Evolutionary conservation across 2,329 filamentous ascomycete species (phyloP), one percentile per base, ranked within the genome.

Genomic region (Xylaria sp.): DNA sequence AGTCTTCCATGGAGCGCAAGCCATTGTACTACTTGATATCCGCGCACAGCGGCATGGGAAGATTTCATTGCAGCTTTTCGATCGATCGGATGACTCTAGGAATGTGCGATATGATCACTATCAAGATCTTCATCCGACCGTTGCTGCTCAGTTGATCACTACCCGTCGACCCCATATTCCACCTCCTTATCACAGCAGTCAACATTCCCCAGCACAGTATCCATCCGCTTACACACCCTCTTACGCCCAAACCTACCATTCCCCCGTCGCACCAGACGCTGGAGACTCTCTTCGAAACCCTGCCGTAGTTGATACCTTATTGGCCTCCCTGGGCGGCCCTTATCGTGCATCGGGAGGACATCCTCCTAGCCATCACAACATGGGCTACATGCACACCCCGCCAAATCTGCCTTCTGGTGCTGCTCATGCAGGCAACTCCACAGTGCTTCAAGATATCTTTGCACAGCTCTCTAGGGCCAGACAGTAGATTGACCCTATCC

Each of bases 41-140:
- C 83, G 85, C 51, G 87, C 92, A 25, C 91, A 97, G 74, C 83
- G 85, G 38, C 86, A 86, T 1, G 89, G 89, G 70, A 94, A 90
- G 76, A 91, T 98, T 57, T 88, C 92, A 0, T 82, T 97, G 2
- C 92, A 95, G 73, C 87, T 97, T 5, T 97, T 97, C 75, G 92
- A 97, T 79, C 90, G 94, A 29, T 90, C 88, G 45, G 86, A 84
- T 10, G 92, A 92, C n/a, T 83, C 84, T 20, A 87, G 87, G 73
- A 94, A 92, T 70, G 89, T 96, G 66, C 88, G 89, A 49, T 97
- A 93, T 76, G 92, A 97, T 73, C 91, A 96, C 77, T 98, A 98
- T 77, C 87, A 91, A 64, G 90, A 94, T 72, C 85, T 97, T 1
- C 91, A 96, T 39, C 92, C 94, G 0, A 79, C 83, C 5, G 89